Percentiles rank a stretch among this genome's conserved stretches.
phyloP scores from a whole-genome alignment of 31 red algal genomes.

The Endocladia muricata region DNA sequence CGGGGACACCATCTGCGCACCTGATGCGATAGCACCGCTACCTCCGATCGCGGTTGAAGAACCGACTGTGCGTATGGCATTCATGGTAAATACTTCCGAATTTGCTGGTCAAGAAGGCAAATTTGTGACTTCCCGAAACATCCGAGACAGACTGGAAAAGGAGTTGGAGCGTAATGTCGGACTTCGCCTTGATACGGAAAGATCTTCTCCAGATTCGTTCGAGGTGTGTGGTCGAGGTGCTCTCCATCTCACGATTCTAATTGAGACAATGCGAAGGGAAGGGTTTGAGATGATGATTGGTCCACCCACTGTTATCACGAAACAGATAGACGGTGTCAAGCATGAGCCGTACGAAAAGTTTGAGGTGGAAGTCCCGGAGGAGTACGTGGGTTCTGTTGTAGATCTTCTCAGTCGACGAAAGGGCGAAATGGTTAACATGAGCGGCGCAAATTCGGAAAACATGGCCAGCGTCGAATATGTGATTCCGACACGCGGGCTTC shows the following conservation, averaged over 20 bases:
- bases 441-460: constrained; percentile 60
- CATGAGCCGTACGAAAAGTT: constrained; percentile 87
- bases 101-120: constrained; percentile 97
- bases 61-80: constrained; percentile 94
- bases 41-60: constrained; percentile 85
- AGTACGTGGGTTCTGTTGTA: constrained; percentile 91
- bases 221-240: constrained; percentile 86
- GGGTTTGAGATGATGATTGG: constrained; percentile 95
- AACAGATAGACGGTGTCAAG: constrained; percentile 61
- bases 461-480: constrained; percentile 70
- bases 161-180: constrained; percentile 88
- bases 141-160: constrained; percentile 84
- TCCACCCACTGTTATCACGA: constrained; percentile 87
- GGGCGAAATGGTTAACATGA: constrained; percentile 93
- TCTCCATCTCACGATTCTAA: constrained; percentile 91
- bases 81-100: constrained; percentile 89
- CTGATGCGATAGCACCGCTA: constrained; percentile 44
- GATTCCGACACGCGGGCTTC: constrained; percentile 91
- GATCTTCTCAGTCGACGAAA: constrained; percentile 82
- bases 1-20: constrained; percentile 84
- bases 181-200: constrained; percentile 58
- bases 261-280: constrained; percentile 96
- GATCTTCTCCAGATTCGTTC: constrained; percentile 67
- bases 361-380: constrained; percentile 89
- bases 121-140: constrained; percentile 88